phyloP scores from a whole-genome alignment of 495 filamentous ascomycete genomes.

The Umbilicaria muhlenbergii region DNA sequence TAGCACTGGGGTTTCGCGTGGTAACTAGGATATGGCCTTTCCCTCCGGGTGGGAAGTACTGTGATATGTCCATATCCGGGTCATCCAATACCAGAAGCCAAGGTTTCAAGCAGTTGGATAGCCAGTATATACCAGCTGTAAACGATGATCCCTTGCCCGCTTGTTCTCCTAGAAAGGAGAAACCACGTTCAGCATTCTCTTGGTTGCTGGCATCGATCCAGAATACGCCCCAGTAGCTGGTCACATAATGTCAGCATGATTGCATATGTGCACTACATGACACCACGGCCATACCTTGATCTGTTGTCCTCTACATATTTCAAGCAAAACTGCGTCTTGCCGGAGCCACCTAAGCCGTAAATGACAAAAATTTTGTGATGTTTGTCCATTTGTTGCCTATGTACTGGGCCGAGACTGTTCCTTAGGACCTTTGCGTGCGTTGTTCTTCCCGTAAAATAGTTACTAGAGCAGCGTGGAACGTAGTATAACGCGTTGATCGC shows the following conservation, averaged over 20 bases:
- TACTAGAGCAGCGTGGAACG: constrained; percentile 5
- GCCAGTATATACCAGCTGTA: constrained; percentile 18
- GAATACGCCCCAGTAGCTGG: constrained; percentile 30
- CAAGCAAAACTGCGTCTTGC: constrained; percentile 24
- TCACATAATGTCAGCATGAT: background rate
- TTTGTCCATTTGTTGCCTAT: background rate
- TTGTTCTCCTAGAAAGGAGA: constrained; percentile 14
- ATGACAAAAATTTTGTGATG: constrained; percentile 17
- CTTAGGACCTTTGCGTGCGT: background rate
- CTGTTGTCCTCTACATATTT: constrained; percentile 22
- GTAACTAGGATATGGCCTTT: constrained; percentile 25
- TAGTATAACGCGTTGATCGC: constrained; percentile 4
- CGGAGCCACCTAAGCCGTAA: constrained; percentile 22
- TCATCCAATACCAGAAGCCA: constrained; percentile 34
- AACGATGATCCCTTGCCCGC: constrained; percentile 12
- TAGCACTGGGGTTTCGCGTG: constrained; percentile 20
- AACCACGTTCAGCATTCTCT: constrained; percentile 15
- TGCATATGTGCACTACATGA: background rate
- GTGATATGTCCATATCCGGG: constrained; percentile 16
- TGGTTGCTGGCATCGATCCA: constrained; percentile 25
- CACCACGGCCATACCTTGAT: constrained; percentile 2
- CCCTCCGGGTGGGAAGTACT: constrained; percentile 20
- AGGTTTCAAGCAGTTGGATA: constrained; percentile 15
- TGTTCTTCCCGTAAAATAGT: constrained; percentile 11
- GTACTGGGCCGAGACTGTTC: background rate